Evolutionary conservation across 2,329 filamentous ascomycete species (phyloP), one percentile per base, ranked within the genome.

Genomic region (Grosmannia huntii): DNA sequence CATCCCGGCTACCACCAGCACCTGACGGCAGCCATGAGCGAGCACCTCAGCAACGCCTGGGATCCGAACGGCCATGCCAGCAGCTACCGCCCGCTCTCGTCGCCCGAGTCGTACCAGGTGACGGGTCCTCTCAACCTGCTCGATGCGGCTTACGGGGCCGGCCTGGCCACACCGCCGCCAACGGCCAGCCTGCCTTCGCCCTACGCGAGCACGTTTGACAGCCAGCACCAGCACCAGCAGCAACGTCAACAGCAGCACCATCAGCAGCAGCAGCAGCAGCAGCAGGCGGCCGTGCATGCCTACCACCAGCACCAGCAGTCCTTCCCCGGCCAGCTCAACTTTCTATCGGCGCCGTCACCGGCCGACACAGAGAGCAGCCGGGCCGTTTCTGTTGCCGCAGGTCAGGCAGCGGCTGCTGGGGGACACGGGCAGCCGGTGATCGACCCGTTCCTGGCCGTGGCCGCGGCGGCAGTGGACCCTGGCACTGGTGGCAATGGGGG

Each of bases 121-220:
- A 61, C 62, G 9, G 53, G 62, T 11, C 60, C 61, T 2, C 55
- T 71, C 5, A 71, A 70, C 41, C 66, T 81, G 28, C 72, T 81
- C 25, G 77, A 81, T 61, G 71, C 72, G n/a, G 56, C 58, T 12
- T 80, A 77, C 61, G 69, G 74, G 23, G 73, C 75, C 60, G 79
- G 78, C 2, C 75, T 83, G 21, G 75, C 75, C 31, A 83, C 81
- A 6, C 80, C 81, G 27, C 80, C 80, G 4, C 79, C 78, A 5
- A 79, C 76, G 2, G 79, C 78, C 1, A 74, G 74, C 1, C 68
- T 83, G 36, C 36, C 36, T 14, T 16, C 12, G 16, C 72, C 74
- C 0, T 79, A 78, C 27, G 59, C 25, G 5, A 25, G 38, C 3
- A 11, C 50, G 1, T 21, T 33, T 16, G 28, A 49, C 10, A 27